Conservation (phyloP, 306 rosid species). For the Sphenostylis stenocarpa region DNA sequence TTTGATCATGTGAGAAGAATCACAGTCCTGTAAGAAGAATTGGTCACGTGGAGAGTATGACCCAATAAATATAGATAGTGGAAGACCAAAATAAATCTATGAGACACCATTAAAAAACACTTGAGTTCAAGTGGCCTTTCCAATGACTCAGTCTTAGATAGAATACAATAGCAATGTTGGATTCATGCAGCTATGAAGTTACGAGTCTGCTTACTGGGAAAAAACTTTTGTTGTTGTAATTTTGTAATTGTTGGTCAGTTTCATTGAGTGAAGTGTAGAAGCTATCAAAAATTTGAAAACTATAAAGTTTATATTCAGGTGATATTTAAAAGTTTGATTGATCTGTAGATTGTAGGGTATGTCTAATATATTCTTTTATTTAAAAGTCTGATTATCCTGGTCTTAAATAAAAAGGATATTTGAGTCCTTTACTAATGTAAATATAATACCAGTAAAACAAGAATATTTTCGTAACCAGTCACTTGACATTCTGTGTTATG, state of each 20-base stretch:
- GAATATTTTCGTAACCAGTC: neutral
- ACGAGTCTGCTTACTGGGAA: neutral
- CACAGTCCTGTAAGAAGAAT: neutral
- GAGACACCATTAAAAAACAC: neutral
- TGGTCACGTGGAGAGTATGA: neutral
- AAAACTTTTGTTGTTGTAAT: neutral
- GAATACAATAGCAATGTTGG: neutral
- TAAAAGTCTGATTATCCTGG: neutral
- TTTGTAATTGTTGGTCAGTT: neutral
- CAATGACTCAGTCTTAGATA: neutral
- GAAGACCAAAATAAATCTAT: neutral
- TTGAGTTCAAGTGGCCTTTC: neutral
- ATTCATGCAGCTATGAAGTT: neutral
- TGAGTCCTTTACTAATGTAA: neutral
- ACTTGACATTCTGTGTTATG: neutral
- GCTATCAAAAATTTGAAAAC: neutral
- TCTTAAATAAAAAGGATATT: neutral
- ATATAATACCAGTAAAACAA: neutral
- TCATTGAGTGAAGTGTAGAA: neutral
- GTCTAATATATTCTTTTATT: conserved; percentile 18
- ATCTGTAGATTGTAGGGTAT: conserved; percentile 4
- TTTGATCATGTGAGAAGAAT: neutral
- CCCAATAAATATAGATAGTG: neutral
- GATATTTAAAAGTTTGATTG: neutral
- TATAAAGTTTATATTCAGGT: neutral